phyloP scores from a whole-genome alignment of 208 protist genomes.

The Leishmania mexicana region DNA sequence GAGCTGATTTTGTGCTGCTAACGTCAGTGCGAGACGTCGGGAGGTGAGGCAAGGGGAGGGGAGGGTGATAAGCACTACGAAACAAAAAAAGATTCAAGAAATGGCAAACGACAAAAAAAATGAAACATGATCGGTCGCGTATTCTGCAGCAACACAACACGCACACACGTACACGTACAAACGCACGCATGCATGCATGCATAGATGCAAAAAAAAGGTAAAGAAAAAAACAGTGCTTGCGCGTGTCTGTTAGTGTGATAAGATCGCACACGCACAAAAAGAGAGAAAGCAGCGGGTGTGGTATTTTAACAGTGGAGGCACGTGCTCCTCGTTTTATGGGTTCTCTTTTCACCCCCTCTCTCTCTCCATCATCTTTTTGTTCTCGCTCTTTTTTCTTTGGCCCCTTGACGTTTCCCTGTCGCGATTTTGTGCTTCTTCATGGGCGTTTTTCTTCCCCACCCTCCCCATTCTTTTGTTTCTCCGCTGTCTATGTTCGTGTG shows the following conservation, averaged over 20 bases:
- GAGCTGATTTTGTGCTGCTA: neutral
- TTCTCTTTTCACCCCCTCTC: neutral
- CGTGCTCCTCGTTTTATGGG: neutral
- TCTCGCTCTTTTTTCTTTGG: neutral
- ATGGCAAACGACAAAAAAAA: neutral
- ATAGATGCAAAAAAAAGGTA: neutral
- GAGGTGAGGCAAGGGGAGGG: neutral
- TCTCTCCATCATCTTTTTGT: neutral
- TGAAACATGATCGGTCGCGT: neutral
- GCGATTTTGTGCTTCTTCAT: too few relatives aligned
- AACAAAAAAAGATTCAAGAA: neutral
- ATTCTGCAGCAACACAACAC: neutral
- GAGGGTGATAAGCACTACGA: neutral
- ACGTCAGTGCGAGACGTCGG: neutral
- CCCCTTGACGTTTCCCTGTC: neutral
- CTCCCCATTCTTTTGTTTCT: too few relatives aligned
- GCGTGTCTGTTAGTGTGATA: neutral
- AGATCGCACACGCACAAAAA: neutral
- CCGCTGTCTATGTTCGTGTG: too few relatives aligned
- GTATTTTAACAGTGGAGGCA: neutral
- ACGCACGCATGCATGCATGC: neutral
- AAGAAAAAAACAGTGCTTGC: neutral
- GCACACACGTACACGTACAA: neutral
- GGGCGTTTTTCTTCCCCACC: too few relatives aligned
- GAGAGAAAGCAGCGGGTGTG: neutral